Evolutionary conservation across 257 asterid genomes (phyloP), one percentile per base, ranked within the genome.

Genomic region (Solanum dulcamara): DNA sequence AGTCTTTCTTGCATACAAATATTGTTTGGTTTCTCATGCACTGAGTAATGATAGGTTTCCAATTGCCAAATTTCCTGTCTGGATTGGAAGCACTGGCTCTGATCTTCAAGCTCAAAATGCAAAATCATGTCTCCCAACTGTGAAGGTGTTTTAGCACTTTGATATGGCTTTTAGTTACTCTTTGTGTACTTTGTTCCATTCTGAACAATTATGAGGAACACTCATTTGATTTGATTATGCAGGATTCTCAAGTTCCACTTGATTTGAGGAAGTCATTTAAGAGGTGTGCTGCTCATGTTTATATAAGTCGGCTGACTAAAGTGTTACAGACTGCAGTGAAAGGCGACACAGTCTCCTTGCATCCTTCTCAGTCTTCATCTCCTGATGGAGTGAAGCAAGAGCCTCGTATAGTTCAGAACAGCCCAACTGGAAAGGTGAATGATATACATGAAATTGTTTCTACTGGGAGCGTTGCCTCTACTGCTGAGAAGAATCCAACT

Each of bases 241-340:
- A 91, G 96, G 57, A 62, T 85, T 71, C 87, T 77, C 84, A 35
- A 84, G 88, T 85, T 87, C 80, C 66, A 18, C 75, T 79, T 37
- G 83, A 86, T 84, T 86, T 92, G 48, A 90, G 85, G 88, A 90
- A 89, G 74, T 86, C 91, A 10, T 86, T 94, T 95, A 96, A 91
- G 90, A 90, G 96, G 89, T 86, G 96, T 71, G 80, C 91, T 42
- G 85, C 94, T 9, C 98, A 96, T 70, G 92, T 91, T 83, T 89
- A 93, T 90, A 88, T 96, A 84, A 55, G 94, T 85, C 92, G 86
- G 85, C 92, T 92, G 60, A 91, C 90, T 55, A 89, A 91, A 85
- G 93, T 59, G 90, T 62, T 89, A 84, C 91, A 93, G 90, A 79
- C 86, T 80, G 81, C 92, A 17, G 88, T 86, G 68, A 84, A 38